phyloP scores from a whole-genome alignment of 169 alveolate genomes.

The Babesia caballi region DNA sequence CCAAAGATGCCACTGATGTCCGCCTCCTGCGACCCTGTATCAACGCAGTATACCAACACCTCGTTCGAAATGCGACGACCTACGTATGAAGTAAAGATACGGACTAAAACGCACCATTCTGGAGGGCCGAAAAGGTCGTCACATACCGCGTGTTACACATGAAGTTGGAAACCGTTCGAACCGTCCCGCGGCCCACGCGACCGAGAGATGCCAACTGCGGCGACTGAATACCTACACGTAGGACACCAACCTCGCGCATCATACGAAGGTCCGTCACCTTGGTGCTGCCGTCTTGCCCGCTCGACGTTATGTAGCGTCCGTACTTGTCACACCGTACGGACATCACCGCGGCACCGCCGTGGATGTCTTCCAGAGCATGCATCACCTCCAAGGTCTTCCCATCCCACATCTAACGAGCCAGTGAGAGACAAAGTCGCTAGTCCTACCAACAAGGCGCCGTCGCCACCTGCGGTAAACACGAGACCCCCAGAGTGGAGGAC shows the following conservation, averaged over 20 bases:
- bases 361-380: conserved; percentile 47
- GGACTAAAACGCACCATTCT: background rate
- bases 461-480: conserved; percentile 64
- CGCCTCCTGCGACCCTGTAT: conserved; percentile 23
- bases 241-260: conserved; percentile 40
- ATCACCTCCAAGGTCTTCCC: conserved; percentile 65
- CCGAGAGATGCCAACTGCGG: conserved; percentile 1
- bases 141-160: conserved; percentile 15
- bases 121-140: background rate
- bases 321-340: conserved; percentile 61
- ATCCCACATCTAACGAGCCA: conserved; percentile 57
- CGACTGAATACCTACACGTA: too few species aligned
- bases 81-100: background rate
- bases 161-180: conserved; percentile 20
- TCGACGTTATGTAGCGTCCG: conserved; percentile 60
- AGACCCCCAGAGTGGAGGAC: conserved; percentile 43
- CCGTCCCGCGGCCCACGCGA: background rate
- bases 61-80: conserved; percentile 14
- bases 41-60: conserved; percentile 18
- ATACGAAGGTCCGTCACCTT: conserved; percentile 70
- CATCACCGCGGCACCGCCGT: conserved; percentile 66
- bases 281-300: conserved; percentile 74
- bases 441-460: conserved; percentile 47
- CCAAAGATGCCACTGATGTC: conserved; percentile 14
- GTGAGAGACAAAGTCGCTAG: too few species aligned